Percentiles rank a stretch among this genome's conserved stretches.
These are phyloP conservation scores for Bifiguratus adelaidae DNA, from an alignment of 192 early-diverging fungal species.

Conservation along the genomic window DNA sequence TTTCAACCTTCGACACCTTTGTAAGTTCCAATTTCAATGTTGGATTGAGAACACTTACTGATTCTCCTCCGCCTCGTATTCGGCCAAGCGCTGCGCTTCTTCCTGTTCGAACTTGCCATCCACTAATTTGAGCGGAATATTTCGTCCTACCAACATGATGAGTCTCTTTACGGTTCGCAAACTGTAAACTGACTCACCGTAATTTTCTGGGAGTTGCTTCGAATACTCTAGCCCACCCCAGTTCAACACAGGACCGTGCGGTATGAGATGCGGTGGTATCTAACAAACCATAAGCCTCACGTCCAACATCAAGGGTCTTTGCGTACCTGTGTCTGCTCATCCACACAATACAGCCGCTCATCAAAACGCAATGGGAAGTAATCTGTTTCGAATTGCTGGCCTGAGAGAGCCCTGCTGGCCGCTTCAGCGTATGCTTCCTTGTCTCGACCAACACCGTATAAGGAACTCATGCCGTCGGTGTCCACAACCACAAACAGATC, in stretches of 20 bases:
- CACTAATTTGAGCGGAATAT: constrained; percentile 34
- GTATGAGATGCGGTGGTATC: constrained; percentile 48
- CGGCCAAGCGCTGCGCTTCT: constrained; percentile 24
- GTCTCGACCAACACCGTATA: constrained; percentile 56
- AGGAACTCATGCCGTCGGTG: constrained; percentile 51
- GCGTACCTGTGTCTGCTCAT: constrained; percentile 62
- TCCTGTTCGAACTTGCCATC: constrained; percentile 33
- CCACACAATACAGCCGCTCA: constrained; percentile 53
- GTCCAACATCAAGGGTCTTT: constrained; percentile 3
- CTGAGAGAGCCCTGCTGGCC: constrained; percentile 30
- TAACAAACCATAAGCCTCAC: not conserved
- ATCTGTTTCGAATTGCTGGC: constrained; percentile 73
- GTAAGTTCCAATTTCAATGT: not conserved
- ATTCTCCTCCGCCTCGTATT: constrained; percentile 27
- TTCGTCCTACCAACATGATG: constrained; percentile 22
- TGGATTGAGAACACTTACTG: constrained; percentile 12
- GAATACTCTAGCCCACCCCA: constrained; percentile 58
- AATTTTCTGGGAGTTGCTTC: constrained; percentile 40
- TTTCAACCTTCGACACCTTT: constrained; percentile 1
- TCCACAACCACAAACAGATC: constrained; percentile 61
- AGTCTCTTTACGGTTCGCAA: not conserved
- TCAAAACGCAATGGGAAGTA: constrained; percentile 58
- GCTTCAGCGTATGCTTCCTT: constrained; percentile 30
- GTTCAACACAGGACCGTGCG: constrained; percentile 45
- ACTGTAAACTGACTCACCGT: constrained; percentile 10